Conservation (phyloP, 148 eudicot species). For the Rheum nobile region DNA sequence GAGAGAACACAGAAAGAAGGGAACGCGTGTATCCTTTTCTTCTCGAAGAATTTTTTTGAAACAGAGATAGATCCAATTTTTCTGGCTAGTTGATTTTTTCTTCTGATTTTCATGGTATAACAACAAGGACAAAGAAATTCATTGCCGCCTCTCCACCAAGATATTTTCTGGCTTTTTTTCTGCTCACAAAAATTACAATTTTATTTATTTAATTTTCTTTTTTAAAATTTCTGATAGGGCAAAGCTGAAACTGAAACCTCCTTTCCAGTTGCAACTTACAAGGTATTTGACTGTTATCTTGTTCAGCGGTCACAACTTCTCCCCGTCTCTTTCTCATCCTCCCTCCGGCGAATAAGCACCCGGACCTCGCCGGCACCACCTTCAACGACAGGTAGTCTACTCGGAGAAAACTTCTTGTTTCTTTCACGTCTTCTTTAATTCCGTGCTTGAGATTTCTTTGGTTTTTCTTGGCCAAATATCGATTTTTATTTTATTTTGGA, state of each 20-base stretch:
- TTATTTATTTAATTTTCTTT: not conserved
- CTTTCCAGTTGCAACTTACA: not conserved
- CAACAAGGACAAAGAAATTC: not conserved
- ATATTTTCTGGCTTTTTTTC: not conserved
- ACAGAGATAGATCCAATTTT: not conserved
- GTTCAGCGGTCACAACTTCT: conserved; percentile 1
- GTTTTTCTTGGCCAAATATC: not conserved
- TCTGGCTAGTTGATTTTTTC: not conserved
- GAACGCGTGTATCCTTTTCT: not conserved
- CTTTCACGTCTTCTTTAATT: not conserved
- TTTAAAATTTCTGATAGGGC: conserved; percentile 4
- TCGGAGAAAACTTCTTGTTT: not conserved
- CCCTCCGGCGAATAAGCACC: not conserved
- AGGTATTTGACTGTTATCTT: not conserved
- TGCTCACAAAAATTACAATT: not conserved
- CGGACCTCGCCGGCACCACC: not conserved
- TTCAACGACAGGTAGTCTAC: not conserved
- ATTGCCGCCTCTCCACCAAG: not conserved
- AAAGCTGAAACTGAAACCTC: conserved; percentile 5
- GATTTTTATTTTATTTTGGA: not conserved
- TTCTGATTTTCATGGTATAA: not conserved
- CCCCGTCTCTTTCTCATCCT: not conserved
- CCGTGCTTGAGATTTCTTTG: not conserved
- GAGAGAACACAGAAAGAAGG: not conserved
- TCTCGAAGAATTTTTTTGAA: not conserved